Evolutionary conservation across 2,329 filamentous ascomycete genomes (phyloP).

Genomic region (Neocatenulostroma microsporum): DNA sequence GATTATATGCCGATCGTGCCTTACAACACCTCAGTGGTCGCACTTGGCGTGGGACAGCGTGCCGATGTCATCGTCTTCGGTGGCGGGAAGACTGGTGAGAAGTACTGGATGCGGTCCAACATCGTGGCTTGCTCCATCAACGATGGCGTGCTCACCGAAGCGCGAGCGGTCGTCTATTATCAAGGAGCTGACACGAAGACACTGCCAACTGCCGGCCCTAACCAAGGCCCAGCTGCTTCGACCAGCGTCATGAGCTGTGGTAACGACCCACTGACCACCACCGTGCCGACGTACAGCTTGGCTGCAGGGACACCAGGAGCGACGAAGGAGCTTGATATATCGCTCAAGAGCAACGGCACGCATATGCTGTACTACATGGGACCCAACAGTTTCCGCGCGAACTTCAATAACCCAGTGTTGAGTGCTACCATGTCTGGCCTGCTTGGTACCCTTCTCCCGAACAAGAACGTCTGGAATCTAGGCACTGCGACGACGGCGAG

Average conservation of each 20-base stretch:
- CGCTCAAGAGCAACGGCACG: conserved; percentile 38
- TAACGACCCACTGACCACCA: conserved; percentile 50
- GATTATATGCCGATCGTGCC: conserved; percentile 35
- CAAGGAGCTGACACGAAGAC: conserved; percentile 45
- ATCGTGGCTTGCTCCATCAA: conserved; percentile 33
- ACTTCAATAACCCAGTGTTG: conserved; percentile 54
- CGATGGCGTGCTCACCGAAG: conserved; percentile 40
- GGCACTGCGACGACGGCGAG: conserved; percentile 49
- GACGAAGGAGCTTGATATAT: conserved; percentile 40
- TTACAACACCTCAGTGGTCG: conserved; percentile 26
- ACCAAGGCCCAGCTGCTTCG: conserved; percentile 40
- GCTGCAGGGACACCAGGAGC: conserved; percentile 24
- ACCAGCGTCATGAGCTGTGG: conserved; percentile 40
- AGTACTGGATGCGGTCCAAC: conserved; percentile 31
- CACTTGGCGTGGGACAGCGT: conserved; percentile 22
- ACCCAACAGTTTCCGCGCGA: conserved; percentile 41
- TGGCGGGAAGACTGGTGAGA: conserved; percentile 24
- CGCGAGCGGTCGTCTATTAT: conserved; percentile 59
- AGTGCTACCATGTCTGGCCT: conserved; percentile 38
- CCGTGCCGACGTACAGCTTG: conserved; percentile 48
- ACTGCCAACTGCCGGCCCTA: conserved; percentile 44
- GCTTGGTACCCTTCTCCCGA: no score
- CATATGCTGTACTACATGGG: conserved; percentile 48
- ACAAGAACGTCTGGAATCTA: conserved; percentile 39
- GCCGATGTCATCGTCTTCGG: conserved; percentile 38